These are phyloP conservation scores for Heliamphora pulchella DNA, from an alignment of 179 eudicot genomes.

Conservation along the genomic window DNA sequence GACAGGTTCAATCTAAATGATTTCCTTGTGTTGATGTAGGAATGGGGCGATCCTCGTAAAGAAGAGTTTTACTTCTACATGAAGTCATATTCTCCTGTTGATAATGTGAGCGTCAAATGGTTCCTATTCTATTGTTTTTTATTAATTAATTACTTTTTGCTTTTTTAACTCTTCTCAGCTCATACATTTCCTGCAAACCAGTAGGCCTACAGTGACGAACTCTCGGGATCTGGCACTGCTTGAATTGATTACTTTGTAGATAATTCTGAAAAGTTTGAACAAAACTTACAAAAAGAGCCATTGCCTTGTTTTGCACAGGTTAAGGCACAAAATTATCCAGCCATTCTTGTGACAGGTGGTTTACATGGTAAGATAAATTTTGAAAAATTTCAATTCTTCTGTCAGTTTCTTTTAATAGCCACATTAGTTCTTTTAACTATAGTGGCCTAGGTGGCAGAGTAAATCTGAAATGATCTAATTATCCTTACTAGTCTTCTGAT, in stretches of 20 bases:
- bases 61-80: slow-evolving; percentile 75
- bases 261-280: not conserved
- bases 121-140: not conserved
- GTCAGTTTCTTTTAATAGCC: not conserved
- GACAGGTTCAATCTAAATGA: not conserved
- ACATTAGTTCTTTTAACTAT: not conserved
- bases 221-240: not conserved
- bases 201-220: not conserved
- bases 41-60: slow-evolving; percentile 96
- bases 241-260: not conserved
- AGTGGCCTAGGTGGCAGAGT: not conserved
- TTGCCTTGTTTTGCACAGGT: slow-evolving; percentile 38
- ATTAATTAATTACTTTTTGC: not conserved
- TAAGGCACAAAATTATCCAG: slow-evolving; percentile 68
- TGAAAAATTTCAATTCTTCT: not conserved
- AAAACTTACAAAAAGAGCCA: slow-evolving; percentile 1
- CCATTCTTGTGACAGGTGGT: slow-evolving; percentile 85
- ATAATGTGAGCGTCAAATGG: slow-evolving; percentile 56
- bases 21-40: slow-evolving; percentile 37
- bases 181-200: not conserved
- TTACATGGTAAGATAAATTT: slow-evolving; percentile 56
- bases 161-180: not conserved
- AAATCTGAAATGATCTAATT: not conserved
- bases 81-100: slow-evolving; percentile 95
- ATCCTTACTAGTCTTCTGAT: not conserved